Evolutionary conservation across 177 flowering plant genomes (phyloP), one percentile per base, ranked within the genome.

Genomic region (Telopea speciosissima): DNA sequence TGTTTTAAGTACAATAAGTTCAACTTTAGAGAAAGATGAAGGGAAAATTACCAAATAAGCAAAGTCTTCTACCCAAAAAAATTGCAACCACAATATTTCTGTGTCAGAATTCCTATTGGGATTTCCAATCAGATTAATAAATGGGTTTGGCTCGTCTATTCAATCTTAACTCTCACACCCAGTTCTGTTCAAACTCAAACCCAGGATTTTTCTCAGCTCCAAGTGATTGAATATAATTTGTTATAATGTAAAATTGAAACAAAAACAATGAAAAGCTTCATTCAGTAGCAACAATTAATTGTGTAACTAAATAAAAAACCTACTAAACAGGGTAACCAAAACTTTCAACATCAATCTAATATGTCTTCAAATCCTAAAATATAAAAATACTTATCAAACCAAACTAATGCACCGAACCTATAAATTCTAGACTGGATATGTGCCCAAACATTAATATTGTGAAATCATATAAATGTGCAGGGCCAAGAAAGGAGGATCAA

Each of bases 1-100:
- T 92, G 80, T 28, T 54, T 68, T 14, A 62, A 67, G 22, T n/a
- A 60, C 45, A 21, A n/a, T n/a, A n/a, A 19, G 45, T 33, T 54
- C 12, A 40, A 24, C 12, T 9, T 49, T 44, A 59, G 23, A 54
- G 36, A 24, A 17, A n/a, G 24, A 63, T 12, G 5, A 58, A 24
- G 64, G 8, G 31, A 9, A 69, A 36, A 23, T 31, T 21, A 59
- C 10, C 4, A 68, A 28, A 63, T 61, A 24, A 54, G 52, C 9
- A 17, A 36, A 56, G 21, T 3, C 21, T 42, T 24, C 0, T 33
- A 40, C 26, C 23, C 44, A 19, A 67, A 22, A 67, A 3, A 49
- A 49, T 49, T 49, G 19, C 40, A 49, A 49, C 54, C 40, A 36
- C 40, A 36, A 36, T 36, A 8, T 36, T 36, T 36, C 40, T 36